Percentiles rank a stretch among this genome's conserved stretches.
Evolutionary conservation across 2,329 filamentous ascomycete genomes (phyloP).

Genomic region (Diplodia scrobiculata): DNA sequence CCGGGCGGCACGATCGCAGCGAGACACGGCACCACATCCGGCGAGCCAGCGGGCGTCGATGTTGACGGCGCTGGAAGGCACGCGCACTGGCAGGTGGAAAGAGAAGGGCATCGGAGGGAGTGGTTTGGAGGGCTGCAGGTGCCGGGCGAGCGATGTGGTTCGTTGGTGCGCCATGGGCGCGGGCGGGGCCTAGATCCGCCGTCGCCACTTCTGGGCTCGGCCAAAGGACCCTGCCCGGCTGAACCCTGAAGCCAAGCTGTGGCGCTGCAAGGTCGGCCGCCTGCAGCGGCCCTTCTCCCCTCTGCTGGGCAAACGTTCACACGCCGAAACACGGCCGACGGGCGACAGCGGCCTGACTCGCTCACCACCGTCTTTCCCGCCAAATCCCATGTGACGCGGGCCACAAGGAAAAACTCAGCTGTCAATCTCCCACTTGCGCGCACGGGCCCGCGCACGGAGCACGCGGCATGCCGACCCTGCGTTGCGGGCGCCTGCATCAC

Average conservation of each 20-base stretch:
- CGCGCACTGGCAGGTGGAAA: neutral
- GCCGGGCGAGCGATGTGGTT: slow-evolving; percentile 6
- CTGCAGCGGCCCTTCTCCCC: neutral
- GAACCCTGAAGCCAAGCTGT: slow-evolving; percentile 18
- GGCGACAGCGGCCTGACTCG: slow-evolving; percentile 3
- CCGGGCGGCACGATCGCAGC: neutral
- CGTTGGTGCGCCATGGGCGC: slow-evolving; percentile 9
- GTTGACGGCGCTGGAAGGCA: neutral
- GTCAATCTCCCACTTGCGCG: neutral
- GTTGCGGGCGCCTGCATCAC: slow-evolving; percentile 10
- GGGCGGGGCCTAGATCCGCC: slow-evolving; percentile 18
- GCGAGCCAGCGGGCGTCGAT: neutral
- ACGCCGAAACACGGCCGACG: slow-evolving; percentile 23
- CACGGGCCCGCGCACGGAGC: neutral
- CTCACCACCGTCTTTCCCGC: slow-evolving; percentile 20
- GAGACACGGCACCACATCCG: neutral
- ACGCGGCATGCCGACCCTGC: slow-evolving; percentile 1
- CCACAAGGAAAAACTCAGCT: slow-evolving; percentile 22
- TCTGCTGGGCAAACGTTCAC: neutral
- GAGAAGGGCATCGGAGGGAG: neutral
- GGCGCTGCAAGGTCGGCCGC: neutral
- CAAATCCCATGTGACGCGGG: slow-evolving; percentile 26
- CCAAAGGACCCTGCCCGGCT: slow-evolving; percentile 18
- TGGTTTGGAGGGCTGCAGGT: neutral
- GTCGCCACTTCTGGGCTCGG: slow-evolving; percentile 17